phyloP scores from a whole-genome alignment of 2,329 filamentous ascomycete species.

The Talaromyces sp. region DNA sequence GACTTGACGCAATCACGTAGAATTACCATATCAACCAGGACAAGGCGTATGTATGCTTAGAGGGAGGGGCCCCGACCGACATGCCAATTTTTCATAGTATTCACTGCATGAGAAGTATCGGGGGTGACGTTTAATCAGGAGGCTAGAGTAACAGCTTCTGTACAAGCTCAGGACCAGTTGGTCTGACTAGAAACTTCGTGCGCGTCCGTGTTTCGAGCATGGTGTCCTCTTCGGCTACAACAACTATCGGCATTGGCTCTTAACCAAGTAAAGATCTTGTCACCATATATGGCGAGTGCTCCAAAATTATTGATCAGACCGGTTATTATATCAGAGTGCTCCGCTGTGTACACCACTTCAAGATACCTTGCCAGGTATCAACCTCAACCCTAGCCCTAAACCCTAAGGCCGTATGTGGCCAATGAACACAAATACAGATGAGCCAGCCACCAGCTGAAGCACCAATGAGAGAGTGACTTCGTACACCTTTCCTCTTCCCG shows the following conservation, averaged over 20 bases:
- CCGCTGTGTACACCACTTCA: too few species aligned
- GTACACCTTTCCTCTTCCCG: slow-evolving; percentile 1
- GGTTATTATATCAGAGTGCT: too few species aligned
- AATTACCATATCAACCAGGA: neutral
- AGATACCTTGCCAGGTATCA: too few species aligned
- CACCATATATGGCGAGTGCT: too few species aligned
- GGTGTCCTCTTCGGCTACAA: neutral
- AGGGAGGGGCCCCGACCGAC: too few species aligned
- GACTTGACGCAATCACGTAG: too few species aligned
- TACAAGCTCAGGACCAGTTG: neutral
- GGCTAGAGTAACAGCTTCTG: neutral
- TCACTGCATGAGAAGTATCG: neutral
- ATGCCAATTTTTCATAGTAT: neutral
- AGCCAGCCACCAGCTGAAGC: neutral
- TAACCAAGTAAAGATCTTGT: neutral
- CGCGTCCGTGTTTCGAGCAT: neutral
- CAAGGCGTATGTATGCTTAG: too few species aligned
- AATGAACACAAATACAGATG: neutral
- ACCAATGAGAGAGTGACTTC: neutral
- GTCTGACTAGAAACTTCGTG: neutral
- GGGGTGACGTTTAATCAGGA: neutral
- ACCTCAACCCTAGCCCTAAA: neutral
- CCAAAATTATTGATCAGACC: too few species aligned
- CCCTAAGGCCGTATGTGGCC: neutral
- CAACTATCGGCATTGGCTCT: neutral